phyloP scores from a whole-genome alignment of 768 basidiomycete species.

The Mrakia frigida region DNA sequence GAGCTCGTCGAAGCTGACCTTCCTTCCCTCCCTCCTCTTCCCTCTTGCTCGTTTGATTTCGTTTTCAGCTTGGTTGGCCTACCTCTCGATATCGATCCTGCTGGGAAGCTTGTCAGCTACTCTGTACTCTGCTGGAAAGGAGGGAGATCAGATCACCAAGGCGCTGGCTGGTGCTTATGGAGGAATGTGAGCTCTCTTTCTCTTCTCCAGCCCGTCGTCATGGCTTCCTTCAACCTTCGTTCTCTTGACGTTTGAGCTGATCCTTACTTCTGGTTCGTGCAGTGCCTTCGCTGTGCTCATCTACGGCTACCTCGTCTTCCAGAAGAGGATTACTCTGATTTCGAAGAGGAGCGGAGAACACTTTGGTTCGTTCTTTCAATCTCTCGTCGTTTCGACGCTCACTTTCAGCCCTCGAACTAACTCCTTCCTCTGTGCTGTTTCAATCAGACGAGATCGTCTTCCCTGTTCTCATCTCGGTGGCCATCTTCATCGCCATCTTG shows the following conservation, averaged over 20 bases:
- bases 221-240: no score
- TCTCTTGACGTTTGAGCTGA: not conserved
- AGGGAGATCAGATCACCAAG: slow-evolving; percentile 58
- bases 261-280: not conserved
- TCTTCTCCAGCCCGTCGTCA: not conserved
- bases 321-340: slow-evolving; percentile 84
- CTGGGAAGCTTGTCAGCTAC: slow-evolving; percentile 79
- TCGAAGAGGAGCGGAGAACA: slow-evolving; percentile 78
- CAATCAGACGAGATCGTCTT: slow-evolving; percentile 69
- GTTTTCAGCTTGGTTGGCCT: slow-evolving; percentile 70
- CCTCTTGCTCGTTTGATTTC: not conserved
- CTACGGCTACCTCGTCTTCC: slow-evolving; percentile 82
- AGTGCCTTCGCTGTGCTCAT: slow-evolving; percentile 52
- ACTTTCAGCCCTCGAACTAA: not conserved
- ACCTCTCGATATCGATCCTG: slow-evolving; percentile 78
- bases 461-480: slow-evolving; percentile 71
- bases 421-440: not conserved
- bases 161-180: slow-evolving; percentile 43
- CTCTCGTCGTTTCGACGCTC: not conserved
- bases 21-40: not conserved
- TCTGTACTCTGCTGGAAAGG: slow-evolving; percentile 68
- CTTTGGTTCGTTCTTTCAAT: slow-evolving; percentile 59
- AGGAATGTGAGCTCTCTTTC: slow-evolving; percentile 25
- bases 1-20: not conserved
- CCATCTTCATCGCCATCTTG: slow-evolving; percentile 81